These are phyloP conservation scores for Purpureocillium lavendulum DNA, from an alignment of 2,329 filamentous ascomycete species.

Conservation along the genomic window DNA sequence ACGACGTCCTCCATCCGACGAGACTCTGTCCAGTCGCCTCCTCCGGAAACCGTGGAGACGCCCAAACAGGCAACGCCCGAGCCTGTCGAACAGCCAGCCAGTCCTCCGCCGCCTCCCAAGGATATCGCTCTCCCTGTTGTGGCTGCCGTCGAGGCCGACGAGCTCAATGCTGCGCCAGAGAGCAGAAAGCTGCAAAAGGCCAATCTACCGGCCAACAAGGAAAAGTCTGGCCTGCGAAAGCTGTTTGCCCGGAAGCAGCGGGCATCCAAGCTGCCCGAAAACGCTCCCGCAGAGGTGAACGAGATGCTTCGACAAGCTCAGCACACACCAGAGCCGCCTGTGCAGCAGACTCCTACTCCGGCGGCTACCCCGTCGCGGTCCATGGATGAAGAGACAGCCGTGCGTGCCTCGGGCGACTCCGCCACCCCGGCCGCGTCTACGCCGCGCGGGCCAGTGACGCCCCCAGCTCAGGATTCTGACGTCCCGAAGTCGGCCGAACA, in stretches of 20 bases:
- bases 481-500: no score
- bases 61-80: neutral
- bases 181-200: constrained; percentile 37
- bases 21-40: neutral
- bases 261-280: constrained; percentile 46
- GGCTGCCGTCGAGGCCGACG: neutral
- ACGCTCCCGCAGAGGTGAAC: constrained; percentile 41
- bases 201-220: constrained; percentile 25
- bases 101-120: constrained; percentile 15
- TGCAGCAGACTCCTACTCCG: constrained; percentile 15
- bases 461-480: constrained; percentile 7
- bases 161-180: no score
- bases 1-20: neutral
- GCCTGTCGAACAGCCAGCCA: neutral
- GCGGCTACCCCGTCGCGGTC: constrained; percentile 14
- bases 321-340: constrained; percentile 13
- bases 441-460: neutral
- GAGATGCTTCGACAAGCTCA: constrained; percentile 37
- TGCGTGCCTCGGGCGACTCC: neutral
- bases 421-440: no score
- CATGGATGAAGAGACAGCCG: neutral
- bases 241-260: constrained; percentile 58
- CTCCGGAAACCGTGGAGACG: neutral
- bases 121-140: constrained; percentile 2
- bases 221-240: constrained; percentile 48